Evolutionary conservation across 2,329 filamentous ascomycete species (phyloP), one percentile per base, ranked within the genome.

Genomic region (Neocatenulostroma microsporum): DNA sequence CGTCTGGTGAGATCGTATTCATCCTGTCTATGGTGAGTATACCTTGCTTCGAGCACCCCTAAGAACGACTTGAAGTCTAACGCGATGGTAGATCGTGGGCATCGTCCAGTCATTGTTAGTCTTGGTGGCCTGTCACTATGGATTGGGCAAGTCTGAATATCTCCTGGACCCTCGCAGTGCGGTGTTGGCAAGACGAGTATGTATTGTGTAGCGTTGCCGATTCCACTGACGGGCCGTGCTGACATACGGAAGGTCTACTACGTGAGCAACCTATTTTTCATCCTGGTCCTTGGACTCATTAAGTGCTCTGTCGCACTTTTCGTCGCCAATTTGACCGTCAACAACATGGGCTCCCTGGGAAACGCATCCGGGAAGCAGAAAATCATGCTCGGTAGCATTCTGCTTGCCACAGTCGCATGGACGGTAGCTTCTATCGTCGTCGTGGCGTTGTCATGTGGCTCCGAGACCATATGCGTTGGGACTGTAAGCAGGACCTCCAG

Each of bases 201-300:
- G 32, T 9, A 8, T 23, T 11, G 4, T 19, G 13, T 13, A 14
- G 21, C 29, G 9, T 13, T 6, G 14, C 20, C 29, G 13, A 9
- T 30, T 13, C 7, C 20, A 13, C 18, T 30, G 5, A 30, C 8
- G 13, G 14, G 20, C 7, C 9, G 14, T 30, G 23, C 32, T 34
- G 17, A 34, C 23, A 18, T 25, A 17, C 10, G 9, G 8, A 10
- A 34, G 32, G 10, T 34, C 32, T 34, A 34, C 21, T 25, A 34
- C n/a, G 32, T 34, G 8, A 26, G 32, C 32, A 34, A 34, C 17
- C 21, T 34, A 23, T 34, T 34, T 23, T 34, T 15, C 23, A 34
- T 34, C 21, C 21, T 34, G n/a, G 19, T 25, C 20, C 32, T 27
- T 7, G 32, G 32, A 25, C 32, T 34, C 32, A 19, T 34, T 5